Percentiles rank a stretch among this genome's conserved stretches.
Conservation (phyloP, 371 early-diverging fungal species). For the Zychaea mexicana region DNA sequence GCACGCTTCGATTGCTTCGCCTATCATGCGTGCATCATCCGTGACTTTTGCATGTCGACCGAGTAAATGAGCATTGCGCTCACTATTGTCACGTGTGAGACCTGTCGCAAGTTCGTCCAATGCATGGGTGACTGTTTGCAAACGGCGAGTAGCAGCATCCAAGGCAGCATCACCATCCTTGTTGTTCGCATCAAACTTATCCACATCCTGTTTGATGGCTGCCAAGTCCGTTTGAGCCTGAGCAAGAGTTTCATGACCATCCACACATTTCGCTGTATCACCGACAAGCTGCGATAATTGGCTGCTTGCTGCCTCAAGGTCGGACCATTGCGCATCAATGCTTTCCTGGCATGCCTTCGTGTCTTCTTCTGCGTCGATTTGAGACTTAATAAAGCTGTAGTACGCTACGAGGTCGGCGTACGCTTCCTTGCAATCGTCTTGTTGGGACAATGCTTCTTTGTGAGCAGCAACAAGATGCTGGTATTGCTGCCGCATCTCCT, state of each 20-base stretch:
- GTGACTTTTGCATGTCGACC: background rate
- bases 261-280: constrained; percentile 5
- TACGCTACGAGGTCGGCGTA: constrained; percentile 42
- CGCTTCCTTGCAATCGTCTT: constrained; percentile 37
- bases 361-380: constrained; percentile 20
- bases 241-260: constrained; percentile 3
- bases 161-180: background rate
- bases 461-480: constrained; percentile 19
- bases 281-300: background rate
- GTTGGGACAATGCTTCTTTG: constrained; percentile 21
- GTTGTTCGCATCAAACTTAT: background rate
- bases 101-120: background rate
- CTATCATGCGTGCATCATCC: background rate
- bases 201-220: background rate
- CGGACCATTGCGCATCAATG: constrained; percentile 1
- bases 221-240: background rate
- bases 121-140: background rate
- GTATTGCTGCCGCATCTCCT: constrained; percentile 11
- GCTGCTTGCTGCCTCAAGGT: background rate
- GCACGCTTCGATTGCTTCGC: background rate
- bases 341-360: constrained; percentile 21
- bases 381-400: constrained; percentile 28
- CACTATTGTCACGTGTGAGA: background rate
- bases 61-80: background rate
- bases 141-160: background rate